phyloP scores from a whole-genome alignment of 2,329 filamentous ascomycete species.

The Pezicula carpinea region DNA sequence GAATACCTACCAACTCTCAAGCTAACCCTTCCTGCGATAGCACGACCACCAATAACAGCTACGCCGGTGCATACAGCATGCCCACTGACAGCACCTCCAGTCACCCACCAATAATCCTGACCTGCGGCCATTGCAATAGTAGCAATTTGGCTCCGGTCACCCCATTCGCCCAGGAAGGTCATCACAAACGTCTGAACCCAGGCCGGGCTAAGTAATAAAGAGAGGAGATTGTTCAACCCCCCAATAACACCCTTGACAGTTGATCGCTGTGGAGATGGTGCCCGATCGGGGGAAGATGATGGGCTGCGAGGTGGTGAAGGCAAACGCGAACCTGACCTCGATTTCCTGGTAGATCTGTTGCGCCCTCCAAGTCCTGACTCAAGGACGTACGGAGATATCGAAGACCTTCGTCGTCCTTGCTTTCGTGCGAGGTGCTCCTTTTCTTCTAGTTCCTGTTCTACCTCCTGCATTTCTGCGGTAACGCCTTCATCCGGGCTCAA shows the following conservation, averaged over 20 bases:
- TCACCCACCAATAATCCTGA: slow-evolving; percentile 99
- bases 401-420: slow-evolving; percentile 59
- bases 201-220: slow-evolving; percentile 83
- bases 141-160: slow-evolving; percentile 93
- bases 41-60: slow-evolving; percentile 86
- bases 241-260: slow-evolving; percentile 40
- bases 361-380: slow-evolving; percentile 69
- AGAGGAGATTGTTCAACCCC: slow-evolving; percentile 81
- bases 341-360: slow-evolving; percentile 56
- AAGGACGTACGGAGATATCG: slow-evolving; percentile 69
- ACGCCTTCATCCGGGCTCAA: slow-evolving; percentile 91
- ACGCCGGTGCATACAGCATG: slow-evolving; percentile 87
- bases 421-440: slow-evolving; percentile 77
- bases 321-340: slow-evolving; percentile 69
- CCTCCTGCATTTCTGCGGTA: slow-evolving; percentile 95
- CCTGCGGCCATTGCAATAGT: slow-evolving; percentile 98
- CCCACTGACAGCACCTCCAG: slow-evolving; percentile 77
- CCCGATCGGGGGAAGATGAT: slow-evolving; percentile 66
- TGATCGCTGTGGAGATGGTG: slow-evolving; percentile 31
- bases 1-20: slow-evolving; percentile 82
- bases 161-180: slow-evolving; percentile 99
- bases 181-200: slow-evolving; percentile 99
- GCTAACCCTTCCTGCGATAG: slow-evolving; percentile 90
- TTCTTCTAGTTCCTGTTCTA: slow-evolving; percentile 88
- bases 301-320: slow-evolving; percentile 77